Percentiles rank a stretch among this genome's conserved stretches.
Evolutionary conservation across 2,329 filamentous ascomycete genomes (phyloP).

Genomic region (Cladosporium austrohemisphaericum): DNA sequence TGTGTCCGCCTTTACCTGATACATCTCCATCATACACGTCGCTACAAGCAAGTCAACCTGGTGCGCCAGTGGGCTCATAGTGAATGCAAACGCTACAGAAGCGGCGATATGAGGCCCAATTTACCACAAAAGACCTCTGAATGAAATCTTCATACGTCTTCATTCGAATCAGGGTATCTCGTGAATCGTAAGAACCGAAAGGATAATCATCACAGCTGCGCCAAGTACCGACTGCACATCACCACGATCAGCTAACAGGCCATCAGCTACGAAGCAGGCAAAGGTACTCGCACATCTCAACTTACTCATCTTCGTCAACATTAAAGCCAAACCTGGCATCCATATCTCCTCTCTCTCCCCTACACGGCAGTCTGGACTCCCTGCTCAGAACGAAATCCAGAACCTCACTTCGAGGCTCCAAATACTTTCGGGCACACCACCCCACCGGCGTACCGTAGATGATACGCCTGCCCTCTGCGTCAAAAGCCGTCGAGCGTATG

Average conservation of each 20-base stretch:
- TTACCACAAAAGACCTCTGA: neutral
- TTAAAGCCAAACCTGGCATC: conserved; percentile 9
- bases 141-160: too few species aligned
- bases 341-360: conserved; percentile 11
- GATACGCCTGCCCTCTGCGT: conserved; percentile 40
- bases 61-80: too few species aligned
- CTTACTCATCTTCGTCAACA: conserved; percentile 4
- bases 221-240: too few species aligned
- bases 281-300: neutral
- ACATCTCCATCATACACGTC: too few species aligned
- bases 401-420: conserved; percentile 45
- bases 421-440: conserved; percentile 44
- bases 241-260: too few species aligned
- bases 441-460: conserved; percentile 43
- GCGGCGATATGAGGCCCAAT: neutral
- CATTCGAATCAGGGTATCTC: too few species aligned
- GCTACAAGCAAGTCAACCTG: too few species aligned
- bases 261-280: neutral
- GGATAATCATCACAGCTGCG: neutral
- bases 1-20: too few species aligned
- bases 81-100: neutral
- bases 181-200: neutral
- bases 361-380: conserved; percentile 34
- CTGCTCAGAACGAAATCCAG: conserved; percentile 43
- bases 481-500: conserved; percentile 41